These are phyloP conservation scores for Aspergillus melleus DNA, from an alignment of 2,329 filamentous ascomycete species.

Conservation along the genomic window DNA sequence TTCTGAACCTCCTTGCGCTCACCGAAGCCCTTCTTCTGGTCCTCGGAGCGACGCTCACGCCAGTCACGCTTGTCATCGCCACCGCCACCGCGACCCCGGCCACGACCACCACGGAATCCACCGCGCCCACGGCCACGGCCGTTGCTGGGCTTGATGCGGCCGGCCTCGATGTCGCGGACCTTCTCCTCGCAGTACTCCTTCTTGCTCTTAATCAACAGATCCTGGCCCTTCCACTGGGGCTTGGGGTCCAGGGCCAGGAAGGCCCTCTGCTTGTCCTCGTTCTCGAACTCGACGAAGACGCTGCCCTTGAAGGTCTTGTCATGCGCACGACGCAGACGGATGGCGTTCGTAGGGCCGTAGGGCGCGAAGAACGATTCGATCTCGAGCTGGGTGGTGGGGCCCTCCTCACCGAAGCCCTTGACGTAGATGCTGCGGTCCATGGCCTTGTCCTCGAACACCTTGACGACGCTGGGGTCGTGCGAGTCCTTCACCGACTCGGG, in stretches of 20 bases:
- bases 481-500: slow-evolving; percentile 55
- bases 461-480: slow-evolving; percentile 55
- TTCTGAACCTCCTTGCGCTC: slow-evolving; percentile 38
- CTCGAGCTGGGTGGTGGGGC: slow-evolving; percentile 83
- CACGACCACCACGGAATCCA: slow-evolving; percentile 47
- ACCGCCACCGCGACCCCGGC: slow-evolving; percentile 41
- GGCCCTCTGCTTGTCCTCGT: slow-evolving; percentile 72
- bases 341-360: slow-evolving; percentile 74
- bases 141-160: slow-evolving; percentile 62
- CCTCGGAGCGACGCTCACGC: slow-evolving; percentile 45
- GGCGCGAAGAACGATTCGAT: slow-evolving; percentile 88
- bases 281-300: slow-evolving; percentile 89
- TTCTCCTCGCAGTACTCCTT: slow-evolving; percentile 81
- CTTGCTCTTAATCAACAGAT: slow-evolving; percentile 84
- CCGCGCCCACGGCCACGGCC: slow-evolving; percentile 34
- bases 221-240: slow-evolving; percentile 79
- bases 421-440: slow-evolving; percentile 80
- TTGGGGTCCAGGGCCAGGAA: slow-evolving; percentile 79
- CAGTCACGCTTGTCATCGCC: slow-evolving; percentile 40
- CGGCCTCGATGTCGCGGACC: slow-evolving; percentile 67
- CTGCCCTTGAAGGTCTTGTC: slow-evolving; percentile 87
- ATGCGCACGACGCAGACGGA: slow-evolving; percentile 80
- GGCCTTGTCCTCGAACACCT: slow-evolving; percentile 62
- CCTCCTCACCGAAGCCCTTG: slow-evolving; percentile 89
- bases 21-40: slow-evolving; percentile 44